These are phyloP conservation scores for sunflower (Helianthus annuus) DNA, from an alignment of 129 eudicot species.

Conservation along the genomic window DNA sequence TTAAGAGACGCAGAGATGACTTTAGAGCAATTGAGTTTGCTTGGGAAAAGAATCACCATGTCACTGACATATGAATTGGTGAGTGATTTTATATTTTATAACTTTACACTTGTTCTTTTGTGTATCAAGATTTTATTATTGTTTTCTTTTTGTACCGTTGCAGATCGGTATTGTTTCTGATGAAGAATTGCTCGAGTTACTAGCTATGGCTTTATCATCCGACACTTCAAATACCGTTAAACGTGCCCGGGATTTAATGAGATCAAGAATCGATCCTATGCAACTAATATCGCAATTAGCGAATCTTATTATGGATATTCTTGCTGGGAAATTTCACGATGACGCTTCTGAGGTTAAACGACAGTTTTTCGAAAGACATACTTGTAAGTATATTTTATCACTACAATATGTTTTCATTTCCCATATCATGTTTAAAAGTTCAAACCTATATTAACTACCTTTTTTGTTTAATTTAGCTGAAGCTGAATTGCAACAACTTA, in stretches of 20 bases:
- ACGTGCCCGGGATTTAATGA: conserved; percentile 86
- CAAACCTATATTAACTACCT: not conserved
- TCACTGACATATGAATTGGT: conserved; percentile 77
- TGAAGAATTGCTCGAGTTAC: conserved; percentile 86
- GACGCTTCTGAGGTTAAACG: conserved; percentile 60
- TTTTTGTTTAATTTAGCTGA: conserved; percentile 61
- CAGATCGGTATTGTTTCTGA: conserved; percentile 96
- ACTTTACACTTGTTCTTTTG: not conserved
- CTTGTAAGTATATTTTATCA: conserved; percentile 57
- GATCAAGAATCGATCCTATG: conserved; percentile 87
- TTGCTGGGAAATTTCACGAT: conserved; percentile 75
- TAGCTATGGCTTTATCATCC: conserved; percentile 80
- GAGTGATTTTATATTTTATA: conserved; percentile 31
- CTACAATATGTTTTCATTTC: not conserved
- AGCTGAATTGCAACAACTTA: conserved; percentile 80
- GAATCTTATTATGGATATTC: conserved; percentile 89
- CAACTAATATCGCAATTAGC: conserved; percentile 89
- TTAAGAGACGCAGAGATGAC: conserved; percentile 92
- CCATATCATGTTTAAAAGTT: not conserved
- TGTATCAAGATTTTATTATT: not conserved
- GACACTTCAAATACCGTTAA: conserved; percentile 85
- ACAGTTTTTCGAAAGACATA: conserved; percentile 59
- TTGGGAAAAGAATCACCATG: conserved; percentile 73
- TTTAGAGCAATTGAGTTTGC: conserved; percentile 90
- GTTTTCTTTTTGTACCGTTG: conserved; percentile 8